A percentile compares a stretch with the other conserved stretches of the same genome.
Conservation (phyloP, 768 basidiomycete species). For the Amanita inopinata region DNA sequence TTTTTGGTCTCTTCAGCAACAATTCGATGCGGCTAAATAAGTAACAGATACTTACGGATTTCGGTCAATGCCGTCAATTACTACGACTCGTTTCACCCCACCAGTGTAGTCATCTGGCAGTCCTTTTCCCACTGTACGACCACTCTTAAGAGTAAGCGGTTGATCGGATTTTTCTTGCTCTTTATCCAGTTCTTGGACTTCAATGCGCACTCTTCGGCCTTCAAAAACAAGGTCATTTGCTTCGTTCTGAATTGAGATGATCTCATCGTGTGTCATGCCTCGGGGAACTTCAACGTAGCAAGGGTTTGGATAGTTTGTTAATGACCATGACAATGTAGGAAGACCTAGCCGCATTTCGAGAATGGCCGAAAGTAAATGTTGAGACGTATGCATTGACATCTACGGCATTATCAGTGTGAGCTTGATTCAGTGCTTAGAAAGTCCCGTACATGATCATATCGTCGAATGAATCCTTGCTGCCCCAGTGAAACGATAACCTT, state of each 20-base stretch:
- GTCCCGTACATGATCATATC: constrained; percentile 62
- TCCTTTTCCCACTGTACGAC: constrained; percentile 44
- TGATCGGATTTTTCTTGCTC: constrained; percentile 20
- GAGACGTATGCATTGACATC: constrained; percentile 83
- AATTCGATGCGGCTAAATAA: neutral
- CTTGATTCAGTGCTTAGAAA: too few relatives aligned
- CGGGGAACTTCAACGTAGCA: constrained; percentile 74
- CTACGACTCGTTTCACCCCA: constrained; percentile 67
- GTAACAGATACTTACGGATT: constrained; percentile 46
- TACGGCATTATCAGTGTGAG: too few relatives aligned
- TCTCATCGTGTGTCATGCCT: constrained; percentile 54
- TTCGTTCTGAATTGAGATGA: constrained; percentile 46
- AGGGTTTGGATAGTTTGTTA: constrained; percentile 55
- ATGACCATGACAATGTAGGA: constrained; percentile 76
- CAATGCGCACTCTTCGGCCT: constrained; percentile 58
- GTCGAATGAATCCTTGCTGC: constrained; percentile 48
- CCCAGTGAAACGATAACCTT: constrained; percentile 46
- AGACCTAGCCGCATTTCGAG: constrained; percentile 54
- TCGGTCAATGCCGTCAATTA: constrained; percentile 76
- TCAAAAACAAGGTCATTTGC: constrained; percentile 64
- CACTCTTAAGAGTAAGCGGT: constrained; percentile 30
- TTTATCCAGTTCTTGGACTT: constrained; percentile 57
- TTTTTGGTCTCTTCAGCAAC: constrained; percentile 4
- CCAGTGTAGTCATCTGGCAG: constrained; percentile 70
- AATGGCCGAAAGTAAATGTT: constrained; percentile 77